Base-by-base conservation (phyloP, 2,329 filamentous ascomycete genomes). In the Ophiocordyceps camponoti-floridani region DNA sequence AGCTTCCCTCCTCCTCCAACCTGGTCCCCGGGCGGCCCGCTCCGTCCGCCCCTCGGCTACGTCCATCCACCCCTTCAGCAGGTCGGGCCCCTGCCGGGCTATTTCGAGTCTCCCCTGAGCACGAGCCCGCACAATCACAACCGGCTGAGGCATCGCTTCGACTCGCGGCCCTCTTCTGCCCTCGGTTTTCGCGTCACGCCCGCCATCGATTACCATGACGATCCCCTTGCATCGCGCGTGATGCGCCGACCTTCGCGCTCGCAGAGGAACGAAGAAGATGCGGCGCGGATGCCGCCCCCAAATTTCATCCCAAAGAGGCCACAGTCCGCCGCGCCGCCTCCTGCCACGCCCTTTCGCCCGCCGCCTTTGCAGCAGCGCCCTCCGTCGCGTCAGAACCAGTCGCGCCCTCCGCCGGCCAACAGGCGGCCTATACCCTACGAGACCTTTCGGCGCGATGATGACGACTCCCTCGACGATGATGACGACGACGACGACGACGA, bases 281-380 rank as follows among this genome's bases (percentile, higher is more conserved):
- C 65, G 30, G 57, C 53, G 43, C 59, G 61, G 28, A 72, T 73
- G 69, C 70, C 72, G 19, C 70, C 70, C 11, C 69, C 69, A 18
- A n/a, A n/a, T n/a, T n/a, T n/a, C n/a, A 70, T 70, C 11, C 69
- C 69, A 4, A 45, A 45, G 38, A 44, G 67, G 13, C 65, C 59
- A 1, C 57, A 60, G 49, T 60, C 60, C 14, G 55, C 59, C 7
- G 41, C 58, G 42, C 58, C 58, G 11, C n/a, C n/a, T n/a, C 50
- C 52, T 26, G 47, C 52, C 7, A 51, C 53, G 28, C 52, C 57
- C 3, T 62, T 56, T 48, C 55, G 56, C 12, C 52, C 58, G 12
- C 57, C 56, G 7, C 49, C 42, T 58, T 8, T 42, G 23, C 55
- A 54, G 31, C 31, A 33, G 42, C 52, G 49, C 16, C 48, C 53